Conservation (phyloP, 2,329 filamentous ascomycete genomes). For the Tolypocladium cylindrosporum region DNA sequence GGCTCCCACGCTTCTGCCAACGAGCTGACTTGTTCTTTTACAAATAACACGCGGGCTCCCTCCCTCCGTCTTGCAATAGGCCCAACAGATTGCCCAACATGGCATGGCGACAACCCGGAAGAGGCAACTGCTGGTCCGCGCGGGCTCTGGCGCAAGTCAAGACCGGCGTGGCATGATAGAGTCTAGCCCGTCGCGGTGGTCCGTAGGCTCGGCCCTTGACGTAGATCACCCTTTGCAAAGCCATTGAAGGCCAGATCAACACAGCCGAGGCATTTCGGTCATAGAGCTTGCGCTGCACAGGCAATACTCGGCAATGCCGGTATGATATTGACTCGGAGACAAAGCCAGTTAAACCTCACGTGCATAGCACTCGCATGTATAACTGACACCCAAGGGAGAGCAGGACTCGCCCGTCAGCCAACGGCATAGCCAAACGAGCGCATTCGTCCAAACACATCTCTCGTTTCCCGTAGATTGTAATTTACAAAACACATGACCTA, state of each 20-base stretch:
- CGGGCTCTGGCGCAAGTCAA: too few species aligned
- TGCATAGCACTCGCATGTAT: not conserved
- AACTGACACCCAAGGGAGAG: not conserved
- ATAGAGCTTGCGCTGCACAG: too few species aligned
- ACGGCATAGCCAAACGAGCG: not conserved
- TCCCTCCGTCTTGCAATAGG: not conserved
- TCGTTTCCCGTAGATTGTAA: constrained; percentile 3
- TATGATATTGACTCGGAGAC: too few species aligned
- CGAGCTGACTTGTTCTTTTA: not conserved
- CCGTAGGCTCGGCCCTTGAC: too few species aligned
- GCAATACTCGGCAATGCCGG: too few species aligned
- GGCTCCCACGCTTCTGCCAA: not conserved
- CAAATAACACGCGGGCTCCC: not conserved
- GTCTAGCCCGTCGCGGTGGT: too few species aligned
- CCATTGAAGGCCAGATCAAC: not conserved
- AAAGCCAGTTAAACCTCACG: too few species aligned
- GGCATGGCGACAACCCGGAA: not conserved
- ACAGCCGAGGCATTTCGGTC: not conserved
- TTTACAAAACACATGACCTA: constrained; percentile 2
- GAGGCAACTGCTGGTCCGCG: not conserved
- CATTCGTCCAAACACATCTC: not conserved
- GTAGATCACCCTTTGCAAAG: too few species aligned
- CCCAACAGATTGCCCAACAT: not conserved
- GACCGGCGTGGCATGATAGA: too few species aligned
- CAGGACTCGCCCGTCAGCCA: not conserved